Conservation (phyloP, 495 filamentous ascomycete genomes). For the Jackrogersella multiformis region DNA sequence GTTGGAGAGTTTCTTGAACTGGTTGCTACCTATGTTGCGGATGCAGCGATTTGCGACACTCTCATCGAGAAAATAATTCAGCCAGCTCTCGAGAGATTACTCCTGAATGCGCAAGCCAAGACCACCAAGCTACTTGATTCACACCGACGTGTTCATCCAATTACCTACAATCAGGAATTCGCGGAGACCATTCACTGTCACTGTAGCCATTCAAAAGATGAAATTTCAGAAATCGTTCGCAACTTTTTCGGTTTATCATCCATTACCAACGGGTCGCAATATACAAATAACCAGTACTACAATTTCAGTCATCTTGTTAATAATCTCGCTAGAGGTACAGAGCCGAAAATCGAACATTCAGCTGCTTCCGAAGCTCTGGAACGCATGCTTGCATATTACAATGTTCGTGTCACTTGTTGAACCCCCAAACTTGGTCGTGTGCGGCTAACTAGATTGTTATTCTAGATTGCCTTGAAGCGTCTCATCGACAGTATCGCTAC, state of each 20-base stretch:
- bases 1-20: constrained; percentile 43
- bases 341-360: constrained; percentile 52
- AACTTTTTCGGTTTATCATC: constrained; percentile 38
- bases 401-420: constrained; percentile 47
- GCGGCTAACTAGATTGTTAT: constrained; percentile 24
- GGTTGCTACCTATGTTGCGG: constrained; percentile 44
- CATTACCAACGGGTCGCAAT: neutral
- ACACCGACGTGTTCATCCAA: constrained; percentile 53
- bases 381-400: constrained; percentile 62
- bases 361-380: constrained; percentile 59
- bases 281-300: neutral
- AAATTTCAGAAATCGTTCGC: neutral
- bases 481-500: constrained; percentile 71
- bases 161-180: constrained; percentile 68
- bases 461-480: constrained; percentile 66
- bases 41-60: constrained; percentile 38
- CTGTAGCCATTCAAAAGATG: constrained; percentile 11
- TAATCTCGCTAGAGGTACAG: constrained; percentile 33
- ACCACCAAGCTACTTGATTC: constrained; percentile 47
- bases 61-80: constrained; percentile 46
- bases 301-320: constrained; percentile 44
- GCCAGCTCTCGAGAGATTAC: constrained; percentile 44
- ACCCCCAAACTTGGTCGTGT: neutral
- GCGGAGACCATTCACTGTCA: constrained; percentile 53
- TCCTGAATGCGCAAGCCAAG: constrained; percentile 41